Evolutionary conservation across 2,329 filamentous ascomycete species (phyloP).

Genomic region (Lecanicillium sp.): DNA sequence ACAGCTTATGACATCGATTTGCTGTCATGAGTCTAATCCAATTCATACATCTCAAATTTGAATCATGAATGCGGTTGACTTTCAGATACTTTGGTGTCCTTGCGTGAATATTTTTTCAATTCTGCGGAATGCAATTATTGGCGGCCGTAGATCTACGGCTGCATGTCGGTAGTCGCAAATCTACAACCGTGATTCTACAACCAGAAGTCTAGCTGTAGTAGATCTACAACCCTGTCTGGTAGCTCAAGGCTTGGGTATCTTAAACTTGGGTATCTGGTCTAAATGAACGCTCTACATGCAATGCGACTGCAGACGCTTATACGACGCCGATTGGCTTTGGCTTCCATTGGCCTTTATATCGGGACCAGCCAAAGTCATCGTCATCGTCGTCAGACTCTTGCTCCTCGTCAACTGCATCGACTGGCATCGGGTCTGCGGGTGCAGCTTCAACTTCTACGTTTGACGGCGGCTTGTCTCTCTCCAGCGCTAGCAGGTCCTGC

Average conservation of each 20-base stretch:
- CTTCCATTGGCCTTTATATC: slow-evolving; percentile 48
- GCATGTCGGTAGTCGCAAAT: too few relatives aligned
- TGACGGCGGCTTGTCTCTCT: slow-evolving; percentile 8
- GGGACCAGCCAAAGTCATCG: slow-evolving; percentile 41
- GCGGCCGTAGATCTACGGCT: too few relatives aligned
- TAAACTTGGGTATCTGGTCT: slow-evolving; percentile 5
- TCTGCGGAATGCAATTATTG: too few relatives aligned
- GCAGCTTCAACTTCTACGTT: slow-evolving; percentile 13
- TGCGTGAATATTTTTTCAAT: too few relatives aligned
- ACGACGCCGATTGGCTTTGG: slow-evolving; percentile 53
- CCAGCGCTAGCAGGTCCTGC: slow-evolving; percentile 32
- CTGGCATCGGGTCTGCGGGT: slow-evolving; percentile 14
- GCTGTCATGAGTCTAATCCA: too few relatives aligned
- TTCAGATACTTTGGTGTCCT: too few relatives aligned
- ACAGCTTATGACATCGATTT: too few relatives aligned
- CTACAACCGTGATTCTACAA: too few relatives aligned
- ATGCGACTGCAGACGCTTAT: slow-evolving; percentile 22
- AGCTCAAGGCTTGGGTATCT: neutral
- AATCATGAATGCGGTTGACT: too few relatives aligned
- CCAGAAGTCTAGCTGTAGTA: too few relatives aligned
- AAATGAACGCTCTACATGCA: neutral
- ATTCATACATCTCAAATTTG: too few relatives aligned
- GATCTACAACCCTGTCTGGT: too few relatives aligned
- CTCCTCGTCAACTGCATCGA: slow-evolving; percentile 16
- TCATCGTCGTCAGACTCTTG: slow-evolving; percentile 14